A percentile compares a stretch with the other conserved stretches of the same genome.
These are phyloP conservation scores for Aspergillus indologenus DNA, from an alignment of 495 filamentous ascomycete genomes.

Conservation along the genomic window DNA sequence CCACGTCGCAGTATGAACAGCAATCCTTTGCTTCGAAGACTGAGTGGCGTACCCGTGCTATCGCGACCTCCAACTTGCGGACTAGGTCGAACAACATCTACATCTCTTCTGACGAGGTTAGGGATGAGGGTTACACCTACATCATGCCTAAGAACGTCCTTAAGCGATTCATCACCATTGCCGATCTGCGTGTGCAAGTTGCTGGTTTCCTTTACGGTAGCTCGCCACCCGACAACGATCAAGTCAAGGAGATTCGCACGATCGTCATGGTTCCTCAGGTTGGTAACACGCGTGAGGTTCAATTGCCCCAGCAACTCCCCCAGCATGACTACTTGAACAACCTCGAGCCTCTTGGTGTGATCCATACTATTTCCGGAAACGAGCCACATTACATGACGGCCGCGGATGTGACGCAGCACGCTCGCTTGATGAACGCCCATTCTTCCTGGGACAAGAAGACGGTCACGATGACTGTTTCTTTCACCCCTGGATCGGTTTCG, in stretches of 20 bases:
- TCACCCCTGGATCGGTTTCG: conserved; percentile 97
- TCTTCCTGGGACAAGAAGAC: conserved; percentile 90
- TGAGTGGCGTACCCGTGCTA: conserved; percentile 95
- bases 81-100: conserved; percentile 98
- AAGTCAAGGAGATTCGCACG: conserved; percentile 93
- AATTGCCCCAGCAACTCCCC: conserved; percentile 86
- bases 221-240: conserved; percentile 89
- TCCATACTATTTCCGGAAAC: conserved; percentile 92
- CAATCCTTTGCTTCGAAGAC: conserved; percentile 98
- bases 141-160: conserved; percentile 99
- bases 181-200: conserved; percentile 94
- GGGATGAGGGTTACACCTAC: conserved; percentile 81
- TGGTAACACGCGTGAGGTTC: conserved; percentile 86
- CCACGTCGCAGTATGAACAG: conserved; percentile 95
- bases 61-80: conserved; percentile 93
- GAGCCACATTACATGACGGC: conserved; percentile 96
- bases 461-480: conserved; percentile 92
- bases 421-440: conserved; percentile 81
- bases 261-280: conserved; percentile 99
- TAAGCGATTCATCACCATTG: conserved; percentile 97
- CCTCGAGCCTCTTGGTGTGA: conserved; percentile 90
- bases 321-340: conserved; percentile 87
- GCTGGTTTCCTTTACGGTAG: conserved; percentile 93
- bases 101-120: conserved; percentile 89
- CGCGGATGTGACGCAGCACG: conserved; percentile 88